Evolutionary conservation across 163 green algal species (phyloP).

Genomic region (Trebouxiophyceae sp.): DNA sequence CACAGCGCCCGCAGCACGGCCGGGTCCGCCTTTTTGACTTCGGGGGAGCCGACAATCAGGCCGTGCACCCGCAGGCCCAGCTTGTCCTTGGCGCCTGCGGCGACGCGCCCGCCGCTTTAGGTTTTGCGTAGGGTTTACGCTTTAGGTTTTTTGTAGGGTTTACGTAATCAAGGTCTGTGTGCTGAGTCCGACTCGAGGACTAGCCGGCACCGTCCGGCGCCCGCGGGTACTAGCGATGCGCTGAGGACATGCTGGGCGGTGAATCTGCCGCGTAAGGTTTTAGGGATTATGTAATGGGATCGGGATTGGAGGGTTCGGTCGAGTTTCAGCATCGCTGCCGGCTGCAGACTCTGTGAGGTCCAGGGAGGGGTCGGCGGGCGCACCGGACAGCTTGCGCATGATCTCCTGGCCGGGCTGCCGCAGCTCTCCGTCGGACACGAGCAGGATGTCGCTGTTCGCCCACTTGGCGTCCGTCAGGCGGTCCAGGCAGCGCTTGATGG

Average conservation of each 20-base stretch:
- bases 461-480: slow-evolving; percentile 66
- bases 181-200: too few species aligned
- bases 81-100: slow-evolving; percentile 70
- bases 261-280: too few species aligned
- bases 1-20: slow-evolving; percentile 72
- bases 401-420: slow-evolving; percentile 54
- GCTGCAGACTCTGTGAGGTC: too few species aligned
- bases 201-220: too few species aligned
- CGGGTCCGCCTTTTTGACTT: slow-evolving; percentile 73
- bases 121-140: too few species aligned
- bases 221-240: too few species aligned
- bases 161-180: too few species aligned
- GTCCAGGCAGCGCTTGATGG: slow-evolving; percentile 59
- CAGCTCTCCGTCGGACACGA: slow-evolving; percentile 75
- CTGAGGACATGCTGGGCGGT: too few species aligned
- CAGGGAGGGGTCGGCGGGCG: not conserved
- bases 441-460: slow-evolving; percentile 76
- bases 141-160: too few species aligned
- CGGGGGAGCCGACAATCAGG: slow-evolving; percentile 63
- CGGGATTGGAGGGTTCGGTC: too few species aligned
- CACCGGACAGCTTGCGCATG: slow-evolving; percentile 20
- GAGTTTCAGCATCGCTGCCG: not conserved
- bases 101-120: too few species aligned
- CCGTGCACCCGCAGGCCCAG: slow-evolving; percentile 70
- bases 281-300: too few species aligned